Base-by-base conservation (phyloP, 1,284 basidiomycete genomes). In the Lignosus rhinocerotis region DNA sequence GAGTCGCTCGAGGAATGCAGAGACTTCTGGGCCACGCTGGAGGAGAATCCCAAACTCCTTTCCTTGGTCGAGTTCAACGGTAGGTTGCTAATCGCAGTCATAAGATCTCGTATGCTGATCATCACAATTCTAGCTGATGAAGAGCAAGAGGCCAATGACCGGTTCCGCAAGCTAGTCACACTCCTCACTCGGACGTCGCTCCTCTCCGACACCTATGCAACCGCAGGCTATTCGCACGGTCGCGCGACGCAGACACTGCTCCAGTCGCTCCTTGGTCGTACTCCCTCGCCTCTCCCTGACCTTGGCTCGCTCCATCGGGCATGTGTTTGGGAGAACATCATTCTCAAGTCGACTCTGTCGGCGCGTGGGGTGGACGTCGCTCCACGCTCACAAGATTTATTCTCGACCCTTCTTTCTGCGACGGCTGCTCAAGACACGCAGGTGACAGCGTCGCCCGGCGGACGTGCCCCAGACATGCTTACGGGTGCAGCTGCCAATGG, bases 121-220 rank as follows among this genome's bases (percentile, higher is more conserved):
- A 25, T 30, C n/a, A 8, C 17, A 4, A 39, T 61, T 55, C 63
- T 53, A 60, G 62, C 63, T 78, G 82, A 74, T 25, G 80, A 82
- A 50, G 76, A 82, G 31, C 73, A 79, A 39, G 73, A 75, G 38
- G 81, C 83, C n/a, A 93, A 93, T 68, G 70, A 75, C 25, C 77
- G 79, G 30, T 96, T 96, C 78, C 84, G 93, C 45, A 81, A 78
- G 63, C 79, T 96, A n/a, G 83, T 94, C 41, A 83, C 85, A 8
- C 77, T 97, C 21, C 87, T 93, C 65, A 87, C 91, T 39, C 85
- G 93, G 19, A 81, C 92, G 36, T 90, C 93, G 17, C 75, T 98
- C 19, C 83, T 99, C 51, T 90, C 91, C 10, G 96, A 98, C 67
- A 87, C 95, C 12, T 94, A 96, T 72, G 83, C 88, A 3, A 93